Conservation (phyloP, 1,284 basidiomycete species). For the Neonothopanus nambi region DNA sequence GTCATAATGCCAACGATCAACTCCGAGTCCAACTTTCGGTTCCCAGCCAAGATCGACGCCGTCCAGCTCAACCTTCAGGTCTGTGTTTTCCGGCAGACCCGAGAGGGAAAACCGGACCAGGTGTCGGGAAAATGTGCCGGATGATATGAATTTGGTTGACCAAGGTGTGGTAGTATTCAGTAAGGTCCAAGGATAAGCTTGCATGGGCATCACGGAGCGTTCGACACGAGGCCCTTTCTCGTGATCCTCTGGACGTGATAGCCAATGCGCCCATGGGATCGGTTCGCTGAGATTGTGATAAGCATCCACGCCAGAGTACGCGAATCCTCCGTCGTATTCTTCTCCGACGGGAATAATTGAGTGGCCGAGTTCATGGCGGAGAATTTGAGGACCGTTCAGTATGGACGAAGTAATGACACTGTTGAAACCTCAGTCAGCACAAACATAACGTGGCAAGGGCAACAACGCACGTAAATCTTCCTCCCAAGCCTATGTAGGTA, state of each 20-base stretch:
- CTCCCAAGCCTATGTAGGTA: slow-evolving; percentile 77
- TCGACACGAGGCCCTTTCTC: slow-evolving; percentile 47
- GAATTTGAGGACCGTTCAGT: slow-evolving; percentile 76
- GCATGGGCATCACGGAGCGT: slow-evolving; percentile 74
- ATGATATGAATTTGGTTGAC: slow-evolving; percentile 61
- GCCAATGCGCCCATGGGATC: slow-evolving; percentile 75
- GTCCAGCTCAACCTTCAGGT: slow-evolving; percentile 65
- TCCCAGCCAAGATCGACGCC: slow-evolving; percentile 58
- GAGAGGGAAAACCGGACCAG: slow-evolving; percentile 76
- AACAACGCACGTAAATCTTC: slow-evolving; percentile 73
- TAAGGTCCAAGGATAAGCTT: slow-evolving; percentile 74
- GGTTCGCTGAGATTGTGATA: slow-evolving; percentile 41
- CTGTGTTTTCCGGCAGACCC: slow-evolving; percentile 59
- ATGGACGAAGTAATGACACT: slow-evolving; percentile 80
- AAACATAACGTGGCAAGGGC: background rate
- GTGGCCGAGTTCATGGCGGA: slow-evolving; percentile 84
- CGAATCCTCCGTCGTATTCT: slow-evolving; percentile 83
- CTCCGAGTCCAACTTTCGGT: slow-evolving; percentile 53
- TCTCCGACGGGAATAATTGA: slow-evolving; percentile 82
- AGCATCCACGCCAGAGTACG: slow-evolving; percentile 76
- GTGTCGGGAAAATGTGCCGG: slow-evolving; percentile 63
- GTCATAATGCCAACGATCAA: slow-evolving; percentile 77
- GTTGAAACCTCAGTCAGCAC: background rate
- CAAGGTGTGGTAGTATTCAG: slow-evolving; percentile 64
- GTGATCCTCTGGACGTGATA: slow-evolving; percentile 41